Conservation (phyloP, 371 early-diverging fungal genomes). For the Actinomucor elegans region DNA sequence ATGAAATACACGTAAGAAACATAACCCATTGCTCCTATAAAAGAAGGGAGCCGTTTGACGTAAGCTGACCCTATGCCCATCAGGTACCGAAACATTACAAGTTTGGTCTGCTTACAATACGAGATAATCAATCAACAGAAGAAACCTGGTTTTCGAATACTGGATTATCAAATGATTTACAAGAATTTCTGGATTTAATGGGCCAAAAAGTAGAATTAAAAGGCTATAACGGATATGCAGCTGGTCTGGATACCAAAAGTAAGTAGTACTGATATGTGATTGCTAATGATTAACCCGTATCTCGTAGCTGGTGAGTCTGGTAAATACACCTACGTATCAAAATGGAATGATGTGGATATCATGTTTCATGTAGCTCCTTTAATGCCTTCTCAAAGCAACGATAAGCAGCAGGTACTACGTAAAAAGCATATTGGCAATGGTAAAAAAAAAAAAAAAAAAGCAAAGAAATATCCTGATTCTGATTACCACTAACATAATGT, state of each 20-base stretch:
- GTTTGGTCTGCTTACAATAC: conserved; percentile 75
- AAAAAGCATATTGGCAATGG: conserved; percentile 87
- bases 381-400: conserved; percentile 67
- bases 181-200: conserved; percentile 68
- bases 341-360: conserved; percentile 77
- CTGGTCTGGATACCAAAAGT: conserved; percentile 82
- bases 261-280: too few species aligned
- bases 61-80: not conserved
- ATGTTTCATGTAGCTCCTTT: conserved; percentile 85
- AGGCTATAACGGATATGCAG: conserved; percentile 80
- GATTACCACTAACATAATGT: not conserved
- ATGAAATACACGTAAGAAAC: conserved; percentile 49
- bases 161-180: conserved; percentile 55
- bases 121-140: conserved; percentile 68
- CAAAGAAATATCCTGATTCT: not conserved
- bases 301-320: conserved; percentile 66
- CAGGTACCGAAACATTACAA: conserved; percentile 76
- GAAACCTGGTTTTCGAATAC: conserved; percentile 77
- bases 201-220: conserved; percentile 72
- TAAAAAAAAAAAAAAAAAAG: conserved; percentile 8
- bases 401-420: conserved; percentile 77
- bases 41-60: too few species aligned
- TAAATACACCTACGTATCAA: conserved; percentile 67
- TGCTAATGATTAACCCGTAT: too few species aligned
- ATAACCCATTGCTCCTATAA: too few species aligned